A percentile compares a stretch with the other conserved stretches of the same genome.
Conservation (phyloP, 2,329 filamentous ascomycete genomes). For the Cladosporium colombiae region DNA sequence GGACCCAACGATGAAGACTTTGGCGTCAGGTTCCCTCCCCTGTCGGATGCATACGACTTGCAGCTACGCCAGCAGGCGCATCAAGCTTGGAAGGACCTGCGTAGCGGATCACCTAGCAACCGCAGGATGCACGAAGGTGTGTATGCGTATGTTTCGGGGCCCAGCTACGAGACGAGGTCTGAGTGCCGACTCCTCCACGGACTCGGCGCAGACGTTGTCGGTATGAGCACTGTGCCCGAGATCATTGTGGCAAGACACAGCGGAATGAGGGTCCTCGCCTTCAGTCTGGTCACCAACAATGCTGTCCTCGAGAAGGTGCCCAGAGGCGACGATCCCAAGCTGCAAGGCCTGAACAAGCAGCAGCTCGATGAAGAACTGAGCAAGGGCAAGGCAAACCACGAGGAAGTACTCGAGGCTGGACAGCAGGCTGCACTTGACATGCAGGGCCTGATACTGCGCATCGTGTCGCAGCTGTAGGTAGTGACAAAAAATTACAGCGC, state of each 20-base stretch:
- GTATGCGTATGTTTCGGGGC: conserved; percentile 65
- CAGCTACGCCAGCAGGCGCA: conserved; percentile 60
- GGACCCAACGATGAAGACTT: conserved; percentile 65
- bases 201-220: conserved; percentile 67
- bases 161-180: conserved; percentile 66
- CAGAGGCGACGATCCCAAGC: conserved; percentile 57
- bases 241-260: conserved; percentile 66
- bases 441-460: conserved; percentile 54
- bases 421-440: conserved; percentile 62
- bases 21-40: conserved; percentile 62
- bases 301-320: conserved; percentile 61
- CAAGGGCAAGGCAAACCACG: conserved; percentile 63
- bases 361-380: conserved; percentile 59
- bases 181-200: conserved; percentile 63
- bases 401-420: conserved; percentile 65
- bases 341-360: conserved; percentile 52
- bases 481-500: conserved; percentile 8
- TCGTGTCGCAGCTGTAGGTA: conserved; percentile 44
- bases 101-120: conserved; percentile 44
- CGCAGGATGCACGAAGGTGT: conserved; percentile 63
- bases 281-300: conserved; percentile 67
- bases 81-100: conserved; percentile 56
- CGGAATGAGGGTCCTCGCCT: conserved; percentile 63
- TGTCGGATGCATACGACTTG: conserved; percentile 68
- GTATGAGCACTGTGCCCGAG: conserved; percentile 70